Evolutionary conservation across 1,139 yeast genomes (phyloP), one percentile per base, ranked within the genome.

Genomic region (Geotrichum fermentans): DNA sequence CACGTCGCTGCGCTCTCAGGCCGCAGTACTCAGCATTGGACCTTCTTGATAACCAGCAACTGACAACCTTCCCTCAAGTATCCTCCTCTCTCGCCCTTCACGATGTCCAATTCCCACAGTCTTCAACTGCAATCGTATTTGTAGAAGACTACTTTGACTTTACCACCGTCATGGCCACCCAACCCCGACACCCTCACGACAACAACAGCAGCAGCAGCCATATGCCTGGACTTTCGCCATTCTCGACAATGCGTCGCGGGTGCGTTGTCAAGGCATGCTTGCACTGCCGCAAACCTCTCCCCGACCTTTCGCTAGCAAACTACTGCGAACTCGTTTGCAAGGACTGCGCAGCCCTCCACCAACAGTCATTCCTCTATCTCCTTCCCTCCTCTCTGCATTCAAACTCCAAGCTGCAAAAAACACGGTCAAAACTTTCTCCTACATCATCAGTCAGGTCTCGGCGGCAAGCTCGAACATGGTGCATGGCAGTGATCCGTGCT

Each of bases 1-100:
- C 45, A 37, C 30, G 13, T 8, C 10, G 13, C 8, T 26, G 13
- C 30, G 13, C 13, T 5, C 50, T 65, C 11, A 52, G 60, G 30
- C 58, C 56, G 16, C 64, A 64, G 40, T 62, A 66, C 14, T 82
- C 89, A 1, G 73, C 73, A 50, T 67, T 83, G 11, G 89, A 83
- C 55, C 68, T 82, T 50, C 71, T 83, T 4, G 88, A 83, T 59
- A 78, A 73, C 57, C 72, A 75, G 6, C 74, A 76, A 17, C 65
- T 83, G 47, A 83, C 90, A 0, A 81, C 88, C 1, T 75, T 82
- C 55, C 88, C 88, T 61, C 79, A 33, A 79, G 83, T 34, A 11
- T 2, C 83, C 83, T 18, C 85, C 83, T 1, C 68, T 70, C 46
- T 63, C 17, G 36, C 6, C 32, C n/a, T n/a, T 7, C 58, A 26